A percentile compares a stretch with the other conserved stretches of the same genome.
phyloP scores from a whole-genome alignment of 441 rosid genomes.

The Macaranga tanarius region DNA sequence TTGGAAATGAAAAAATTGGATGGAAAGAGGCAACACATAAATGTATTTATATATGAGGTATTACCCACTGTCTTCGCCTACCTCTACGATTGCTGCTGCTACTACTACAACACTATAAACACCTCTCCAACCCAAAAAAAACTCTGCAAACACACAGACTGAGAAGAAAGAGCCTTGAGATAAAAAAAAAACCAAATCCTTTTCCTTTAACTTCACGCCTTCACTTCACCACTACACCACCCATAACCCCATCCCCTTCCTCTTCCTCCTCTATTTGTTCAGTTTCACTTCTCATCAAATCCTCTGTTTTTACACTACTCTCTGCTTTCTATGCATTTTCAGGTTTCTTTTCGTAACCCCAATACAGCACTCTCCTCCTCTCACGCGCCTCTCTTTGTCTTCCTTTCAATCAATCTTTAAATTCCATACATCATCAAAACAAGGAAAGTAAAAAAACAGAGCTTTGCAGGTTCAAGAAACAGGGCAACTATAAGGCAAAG shows the following conservation, averaged over 20 bases:
- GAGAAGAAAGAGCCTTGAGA: conserved; percentile 34
- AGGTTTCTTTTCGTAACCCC: not conserved
- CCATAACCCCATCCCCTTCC: not conserved
- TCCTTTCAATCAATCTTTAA: conserved; percentile 19
- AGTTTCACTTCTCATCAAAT: conserved; percentile 36
- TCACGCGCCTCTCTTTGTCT: not conserved
- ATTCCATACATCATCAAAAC: not conserved
- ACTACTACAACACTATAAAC: not conserved
- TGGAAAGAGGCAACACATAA: not conserved
- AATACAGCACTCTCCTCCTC: conserved; percentile 11
- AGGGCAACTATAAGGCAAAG: conserved; percentile 23
- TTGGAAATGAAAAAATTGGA: not conserved
- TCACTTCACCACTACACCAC: conserved; percentile 20
- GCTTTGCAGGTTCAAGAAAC: conserved; percentile 15
- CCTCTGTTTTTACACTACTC: conserved; percentile 7
- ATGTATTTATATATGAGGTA: conserved; percentile 22
- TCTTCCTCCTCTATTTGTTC: conserved; percentile 3
- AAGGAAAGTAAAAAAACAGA: conserved; percentile 5
- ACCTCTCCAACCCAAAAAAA: not conserved
- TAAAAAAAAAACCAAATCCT: conserved; percentile 25
- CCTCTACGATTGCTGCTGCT: not conserved
- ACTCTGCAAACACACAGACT: conserved; percentile 5
- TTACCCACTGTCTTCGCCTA: not conserved
- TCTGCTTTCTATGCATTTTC: conserved; percentile 17
- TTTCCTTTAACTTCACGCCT: conserved; percentile 55